phyloP scores from a whole-genome alignment of 2,329 filamentous ascomycete genomes.

The Lachnellula hyalina region DNA sequence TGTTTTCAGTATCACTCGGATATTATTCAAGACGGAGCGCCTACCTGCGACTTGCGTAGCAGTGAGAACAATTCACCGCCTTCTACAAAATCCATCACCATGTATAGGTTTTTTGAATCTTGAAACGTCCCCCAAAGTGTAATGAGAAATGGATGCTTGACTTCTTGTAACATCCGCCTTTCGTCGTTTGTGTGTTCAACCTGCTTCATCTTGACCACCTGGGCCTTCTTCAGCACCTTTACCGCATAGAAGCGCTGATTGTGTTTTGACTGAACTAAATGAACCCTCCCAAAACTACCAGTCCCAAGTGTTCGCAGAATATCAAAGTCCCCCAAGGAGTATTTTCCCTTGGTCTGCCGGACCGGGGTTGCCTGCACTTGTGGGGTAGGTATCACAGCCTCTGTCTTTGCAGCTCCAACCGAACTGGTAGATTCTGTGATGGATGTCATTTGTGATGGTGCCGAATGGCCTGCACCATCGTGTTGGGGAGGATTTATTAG shows the following conservation, averaged over 20 bases:
- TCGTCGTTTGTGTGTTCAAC: conserved; percentile 99
- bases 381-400: conserved; percentile 8
- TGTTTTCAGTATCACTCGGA: conserved; percentile 9
- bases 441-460: conserved; percentile 25
- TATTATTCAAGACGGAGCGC: background rate
- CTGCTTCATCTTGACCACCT: conserved; percentile 99
- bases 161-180: conserved; percentile 88
- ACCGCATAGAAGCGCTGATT: conserved; percentile 98
- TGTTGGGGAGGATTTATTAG: conserved; percentile 65
- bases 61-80: conserved; percentile 96
- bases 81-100: conserved; percentile 99
- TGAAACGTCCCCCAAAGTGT: conserved; percentile 99
- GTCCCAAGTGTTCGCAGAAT: conserved; percentile 90
- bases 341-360: conserved; percentile 91
- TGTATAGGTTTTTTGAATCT: conserved; percentile 91
- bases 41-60: conserved; percentile 80
- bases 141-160: conserved; percentile 96
- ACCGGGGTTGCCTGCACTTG: conserved; percentile 25
- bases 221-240: conserved; percentile 96
- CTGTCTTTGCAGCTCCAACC: conserved; percentile 1
- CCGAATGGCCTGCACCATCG: conserved; percentile 37
- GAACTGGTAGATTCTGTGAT: conserved; percentile 4
- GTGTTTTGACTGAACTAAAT: conserved; percentile 95
- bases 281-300: conserved; percentile 93
- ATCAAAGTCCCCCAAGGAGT: conserved; percentile 84